Evolutionary conservation across 192 early-diverging fungal genomes (phyloP).

Genomic region (Coemansia sp.): DNA sequence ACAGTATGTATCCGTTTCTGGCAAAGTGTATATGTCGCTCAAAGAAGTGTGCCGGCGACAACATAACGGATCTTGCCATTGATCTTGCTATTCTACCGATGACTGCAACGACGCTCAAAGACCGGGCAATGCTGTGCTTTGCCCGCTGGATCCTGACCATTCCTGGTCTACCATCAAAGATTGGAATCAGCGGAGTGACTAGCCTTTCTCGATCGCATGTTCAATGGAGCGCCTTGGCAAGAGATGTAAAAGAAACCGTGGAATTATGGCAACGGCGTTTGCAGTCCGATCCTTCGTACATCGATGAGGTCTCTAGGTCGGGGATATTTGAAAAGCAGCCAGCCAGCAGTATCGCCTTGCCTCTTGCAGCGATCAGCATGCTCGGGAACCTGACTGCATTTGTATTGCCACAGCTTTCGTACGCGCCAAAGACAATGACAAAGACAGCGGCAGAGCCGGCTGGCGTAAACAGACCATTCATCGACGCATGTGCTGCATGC

Average conservation of each 20-base stretch:
- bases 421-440: slow-evolving; percentile 6
- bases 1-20: slow-evolving; percentile 32
- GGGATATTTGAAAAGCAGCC: slow-evolving; percentile 8
- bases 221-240: slow-evolving; percentile 14
- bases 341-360: slow-evolving; percentile 3
- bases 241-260: neutral
- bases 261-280: slow-evolving; percentile 10
- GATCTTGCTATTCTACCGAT: slow-evolving; percentile 22
- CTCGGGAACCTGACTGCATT: slow-evolving; percentile 48
- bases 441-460: neutral
- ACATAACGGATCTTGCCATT: slow-evolving; percentile 1
- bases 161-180: slow-evolving; percentile 43
- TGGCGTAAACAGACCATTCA: slow-evolving; percentile 16
- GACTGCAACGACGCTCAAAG: slow-evolving; percentile 4
- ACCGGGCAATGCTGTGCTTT: slow-evolving; percentile 27
- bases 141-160: slow-evolving; percentile 28
- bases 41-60: neutral
- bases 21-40: slow-evolving; percentile 11
- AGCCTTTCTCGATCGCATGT: slow-evolving; percentile 20
- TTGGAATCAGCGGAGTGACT: slow-evolving; percentile 34
- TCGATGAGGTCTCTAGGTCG: neutral
- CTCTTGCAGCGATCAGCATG: slow-evolving; percentile 33
- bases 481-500: slow-evolving; percentile 39
- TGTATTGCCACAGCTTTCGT: slow-evolving; percentile 37
- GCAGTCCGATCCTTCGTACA: neutral